A percentile compares a stretch with the other conserved stretches of the same genome.
Conservation (phyloP, 257 asterid genomes). For the Avicennia marina region DNA sequence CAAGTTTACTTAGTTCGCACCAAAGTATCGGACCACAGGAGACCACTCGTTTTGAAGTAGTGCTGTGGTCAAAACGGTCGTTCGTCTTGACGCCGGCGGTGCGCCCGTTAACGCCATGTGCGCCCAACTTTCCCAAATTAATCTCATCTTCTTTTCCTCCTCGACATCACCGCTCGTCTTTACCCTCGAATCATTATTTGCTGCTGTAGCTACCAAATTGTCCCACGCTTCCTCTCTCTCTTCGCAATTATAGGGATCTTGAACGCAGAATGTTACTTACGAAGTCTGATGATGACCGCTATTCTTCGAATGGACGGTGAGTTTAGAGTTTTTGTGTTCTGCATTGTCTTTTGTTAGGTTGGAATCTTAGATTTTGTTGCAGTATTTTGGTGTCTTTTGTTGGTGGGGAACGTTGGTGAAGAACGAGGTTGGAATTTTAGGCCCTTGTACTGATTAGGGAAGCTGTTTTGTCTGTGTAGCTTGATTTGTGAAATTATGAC, state of each 20-base stretch:
- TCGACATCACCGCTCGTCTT: conserved; percentile 13
- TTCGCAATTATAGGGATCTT: conserved; percentile 8
- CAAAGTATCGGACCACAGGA: no score
- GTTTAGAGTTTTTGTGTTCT: conserved; percentile 11
- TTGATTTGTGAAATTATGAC: not conserved
- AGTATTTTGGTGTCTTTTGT: conserved; percentile 9
- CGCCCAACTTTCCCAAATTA: conserved; percentile 19
- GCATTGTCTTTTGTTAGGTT: conserved; percentile 12
- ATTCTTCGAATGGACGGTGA: conserved; percentile 20
- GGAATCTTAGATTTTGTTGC: not conserved
- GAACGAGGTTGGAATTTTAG: not conserved
- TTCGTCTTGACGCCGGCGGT: conserved; percentile 35
- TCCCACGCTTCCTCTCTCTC: conserved; percentile 7
- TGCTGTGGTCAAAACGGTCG: conserved; percentile 12
- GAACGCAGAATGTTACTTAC: conserved; percentile 1
- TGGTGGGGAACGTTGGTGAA: conserved; percentile 6
- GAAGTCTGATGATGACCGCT: conserved; percentile 15
- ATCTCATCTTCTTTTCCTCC: conserved; percentile 4
- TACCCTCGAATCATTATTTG: conserved; percentile 11
- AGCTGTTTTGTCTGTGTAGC: not conserved
- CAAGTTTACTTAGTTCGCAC: no score
- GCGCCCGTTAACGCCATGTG: conserved; percentile 32
- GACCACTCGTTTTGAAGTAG: conserved; percentile 15
- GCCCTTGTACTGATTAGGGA: conserved; percentile 13
- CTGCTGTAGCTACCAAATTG: not conserved